Conservation (phyloP, 176 grass and related monocot genomes). For the Ensete ventricosum region DNA sequence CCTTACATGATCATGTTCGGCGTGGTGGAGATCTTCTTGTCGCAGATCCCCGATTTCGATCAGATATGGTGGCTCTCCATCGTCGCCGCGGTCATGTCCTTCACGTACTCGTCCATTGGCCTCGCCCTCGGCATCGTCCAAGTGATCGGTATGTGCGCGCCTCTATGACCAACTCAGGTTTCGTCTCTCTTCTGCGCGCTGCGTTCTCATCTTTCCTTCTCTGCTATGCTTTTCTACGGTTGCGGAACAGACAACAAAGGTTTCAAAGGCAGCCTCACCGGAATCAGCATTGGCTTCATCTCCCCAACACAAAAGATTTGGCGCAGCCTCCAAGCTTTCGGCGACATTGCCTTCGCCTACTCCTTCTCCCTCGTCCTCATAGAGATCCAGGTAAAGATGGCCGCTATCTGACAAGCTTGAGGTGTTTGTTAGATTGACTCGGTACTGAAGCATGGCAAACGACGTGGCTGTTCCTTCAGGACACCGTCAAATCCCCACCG, state of each 20-base stretch:
- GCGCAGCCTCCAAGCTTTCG: conserved; percentile 20
- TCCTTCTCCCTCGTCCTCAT: conserved; percentile 24
- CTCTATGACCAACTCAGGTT: neutral
- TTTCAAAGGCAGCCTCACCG: conserved; percentile 21
- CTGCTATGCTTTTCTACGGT: neutral
- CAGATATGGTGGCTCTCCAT: conserved; percentile 24
- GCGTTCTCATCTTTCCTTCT: neutral
- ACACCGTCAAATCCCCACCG: conserved; percentile 68
- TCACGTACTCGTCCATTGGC: conserved; percentile 22
- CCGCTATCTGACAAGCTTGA: neutral
- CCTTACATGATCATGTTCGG: conserved; percentile 16
- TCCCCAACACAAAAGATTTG: conserved; percentile 11
- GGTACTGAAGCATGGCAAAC: neutral
- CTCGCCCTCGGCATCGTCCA: conserved; percentile 17
- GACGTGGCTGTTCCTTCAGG: conserved; percentile 20
- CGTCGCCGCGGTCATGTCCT: conserved; percentile 20
- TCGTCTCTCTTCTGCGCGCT: neutral
- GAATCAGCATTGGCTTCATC: conserved; percentile 13
- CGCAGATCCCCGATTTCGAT: conserved; percentile 23
- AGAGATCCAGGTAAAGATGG: conserved; percentile 9
- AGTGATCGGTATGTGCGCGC: neutral
- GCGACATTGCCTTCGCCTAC: conserved; percentile 24
- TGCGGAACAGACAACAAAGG: conserved; percentile 4
- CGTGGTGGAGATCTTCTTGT: conserved; percentile 14
- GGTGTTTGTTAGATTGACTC: neutral